Conservation (phyloP, 108 stramenopile species). For the Seminavis robusta region DNA sequence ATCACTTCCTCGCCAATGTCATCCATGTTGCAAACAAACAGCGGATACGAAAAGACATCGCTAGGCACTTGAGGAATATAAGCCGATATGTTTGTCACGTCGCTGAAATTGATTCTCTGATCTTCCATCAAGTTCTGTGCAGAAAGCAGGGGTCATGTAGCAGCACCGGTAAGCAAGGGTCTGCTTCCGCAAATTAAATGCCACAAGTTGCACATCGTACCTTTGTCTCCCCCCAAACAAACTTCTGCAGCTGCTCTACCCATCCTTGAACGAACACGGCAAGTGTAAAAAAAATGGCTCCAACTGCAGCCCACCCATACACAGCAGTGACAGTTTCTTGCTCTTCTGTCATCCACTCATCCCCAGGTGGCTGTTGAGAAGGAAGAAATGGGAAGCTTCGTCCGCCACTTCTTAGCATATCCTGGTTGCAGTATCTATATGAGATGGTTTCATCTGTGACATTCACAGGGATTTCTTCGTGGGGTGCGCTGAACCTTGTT, state of each 20-base stretch:
- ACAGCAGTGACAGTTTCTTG: constrained; percentile 61
- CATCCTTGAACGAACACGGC: constrained; percentile 23
- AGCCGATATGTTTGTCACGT: constrained; percentile 33
- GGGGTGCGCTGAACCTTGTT: background rate
- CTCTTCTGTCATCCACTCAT: constrained; percentile 71
- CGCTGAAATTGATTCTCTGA: constrained; percentile 60
- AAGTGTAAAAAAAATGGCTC: constrained; percentile 10
- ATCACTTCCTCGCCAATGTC: constrained; percentile 56
- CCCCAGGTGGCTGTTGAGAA: constrained; percentile 32
- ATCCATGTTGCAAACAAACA: constrained; percentile 68
- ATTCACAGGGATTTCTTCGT: constrained; percentile 1
- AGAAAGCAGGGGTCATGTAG: background rate
- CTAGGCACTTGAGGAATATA: constrained; percentile 75
- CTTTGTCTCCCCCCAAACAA: constrained; percentile 17
- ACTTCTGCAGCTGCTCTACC: background rate
- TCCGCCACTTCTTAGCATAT: constrained; percentile 15
- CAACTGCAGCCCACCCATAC: constrained; percentile 60
- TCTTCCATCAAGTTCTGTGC: constrained; percentile 23
- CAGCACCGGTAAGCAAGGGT: too few relatives aligned
- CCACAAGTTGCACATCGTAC: background rate
- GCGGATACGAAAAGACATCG: constrained; percentile 59
- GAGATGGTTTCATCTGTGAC: constrained; percentile 1
- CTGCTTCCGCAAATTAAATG: background rate
- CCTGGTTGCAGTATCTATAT: constrained; percentile 37
- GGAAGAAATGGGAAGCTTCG: constrained; percentile 50